Evolutionary conservation across 495 filamentous ascomycete species (phyloP).

Genomic region (Aspergillus biplanus): DNA sequence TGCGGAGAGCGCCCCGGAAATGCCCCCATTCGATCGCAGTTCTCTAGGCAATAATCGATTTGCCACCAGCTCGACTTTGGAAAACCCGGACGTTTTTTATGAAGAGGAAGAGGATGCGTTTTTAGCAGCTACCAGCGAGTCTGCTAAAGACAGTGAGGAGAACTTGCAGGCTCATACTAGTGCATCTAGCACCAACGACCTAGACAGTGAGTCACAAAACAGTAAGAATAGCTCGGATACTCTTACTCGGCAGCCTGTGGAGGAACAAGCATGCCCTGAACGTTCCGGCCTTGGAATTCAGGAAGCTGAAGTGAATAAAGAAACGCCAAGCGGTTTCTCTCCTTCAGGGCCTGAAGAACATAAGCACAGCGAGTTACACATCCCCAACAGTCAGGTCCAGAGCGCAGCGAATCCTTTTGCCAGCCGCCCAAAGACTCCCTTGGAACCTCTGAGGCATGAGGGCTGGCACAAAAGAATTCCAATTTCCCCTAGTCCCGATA

Average conservation of each 20-base stretch:
- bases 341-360: slow-evolving; percentile 6
- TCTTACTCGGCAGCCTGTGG: slow-evolving; percentile 38
- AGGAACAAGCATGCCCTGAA: slow-evolving; percentile 20
- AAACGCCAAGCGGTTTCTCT: background rate
- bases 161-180: slow-evolving; percentile 3
- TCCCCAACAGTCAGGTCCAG: slow-evolving; percentile 22
- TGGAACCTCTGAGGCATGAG: slow-evolving; percentile 40
- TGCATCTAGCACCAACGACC: slow-evolving; percentile 17
- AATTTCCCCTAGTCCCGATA: slow-evolving; percentile 43
- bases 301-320: slow-evolving; percentile 30
- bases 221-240: slow-evolving; percentile 44
- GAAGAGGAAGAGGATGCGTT: slow-evolving; percentile 89
- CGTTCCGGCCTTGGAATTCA: slow-evolving; percentile 53
- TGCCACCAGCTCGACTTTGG: slow-evolving; percentile 70
- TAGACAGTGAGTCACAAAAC: slow-evolving; percentile 40
- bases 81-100: slow-evolving; percentile 84
- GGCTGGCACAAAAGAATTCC: slow-evolving; percentile 29
- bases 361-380: slow-evolving; percentile 7
- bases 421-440: slow-evolving; percentile 27
- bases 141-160: slow-evolving; percentile 31
- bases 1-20: slow-evolving; percentile 88
- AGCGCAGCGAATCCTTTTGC: slow-evolving; percentile 30
- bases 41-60: slow-evolving; percentile 66
- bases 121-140: slow-evolving; percentile 44
- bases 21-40: slow-evolving; percentile 77